Base-by-base conservation (phyloP, 2,329 filamentous ascomycete species). In the Sporothrix phasma region DNA sequence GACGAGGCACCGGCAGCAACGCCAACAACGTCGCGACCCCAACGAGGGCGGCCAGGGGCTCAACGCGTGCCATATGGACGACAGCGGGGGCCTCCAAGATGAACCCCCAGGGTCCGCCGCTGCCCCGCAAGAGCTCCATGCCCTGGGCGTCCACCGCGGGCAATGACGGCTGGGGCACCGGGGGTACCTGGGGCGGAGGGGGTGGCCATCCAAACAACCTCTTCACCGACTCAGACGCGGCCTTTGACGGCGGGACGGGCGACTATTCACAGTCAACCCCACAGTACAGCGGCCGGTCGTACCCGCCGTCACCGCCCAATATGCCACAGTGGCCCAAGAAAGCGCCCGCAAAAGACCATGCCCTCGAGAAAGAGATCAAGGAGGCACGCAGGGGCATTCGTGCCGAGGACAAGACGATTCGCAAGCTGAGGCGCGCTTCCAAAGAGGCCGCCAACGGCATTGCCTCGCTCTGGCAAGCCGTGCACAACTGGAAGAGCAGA, bases 331-430 rank as follows among this genome's bases (percentile, higher is more conserved):
- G 60, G 63, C 64, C 64, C 5, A 31, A 34, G 1, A 13, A 19
- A 5, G 51, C 60, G 10, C 45, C 60, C 2, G 26, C 5, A 3
- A 63, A 51, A 1, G 64, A 68, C 24, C 29, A 47, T 6, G 47
- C 24, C 6, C 61, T 68, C 3, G 67, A 67, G 13, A n/a, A 56
- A 5, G 34, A 67, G 6, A 67, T 68, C n/a, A 63, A 37, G 2
- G 8, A 47, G 2, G 43, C 51, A 0, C 66, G 67, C 61, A 59
- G 39, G 19, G 41, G 61, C 17, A 46, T 68, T 5, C 51, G 31
- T 0, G 41, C 24, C 13, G 43, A 61, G 19, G 64, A 67, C 0
- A 51, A 62, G 19, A 13, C 29, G 0, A 41, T 65, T 2, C 45
- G 34, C 5, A 11, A 34, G 1, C 43, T 61, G 3, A 22, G 11